phyloP scores from a whole-genome alignment of 2,329 filamentous ascomycete genomes.

The Cordyceps cicadae region DNA sequence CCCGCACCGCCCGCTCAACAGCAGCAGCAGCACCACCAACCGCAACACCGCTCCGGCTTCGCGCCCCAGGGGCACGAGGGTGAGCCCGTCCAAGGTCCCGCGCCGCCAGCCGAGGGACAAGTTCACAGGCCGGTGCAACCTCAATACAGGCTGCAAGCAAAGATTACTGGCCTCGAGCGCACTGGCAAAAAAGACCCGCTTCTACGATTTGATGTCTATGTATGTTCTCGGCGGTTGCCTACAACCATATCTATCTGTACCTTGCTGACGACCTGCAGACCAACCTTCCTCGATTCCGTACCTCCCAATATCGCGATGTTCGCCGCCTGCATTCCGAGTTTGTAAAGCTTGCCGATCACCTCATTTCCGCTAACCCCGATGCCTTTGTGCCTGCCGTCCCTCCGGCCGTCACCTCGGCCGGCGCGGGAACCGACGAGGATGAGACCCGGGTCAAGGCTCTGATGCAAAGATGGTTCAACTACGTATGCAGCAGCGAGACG shows the following conservation, averaged over 20 bases:
- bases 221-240: conserved; percentile 33
- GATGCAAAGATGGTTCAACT: conserved; percentile 92
- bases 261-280: conserved; percentile 51
- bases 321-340: conserved; percentile 94
- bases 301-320: conserved; percentile 96
- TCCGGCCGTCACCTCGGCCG: conserved; percentile 87
- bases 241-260: background rate
- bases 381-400: conserved; percentile 90
- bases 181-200: conserved; percentile 95
- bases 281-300: conserved; percentile 95
- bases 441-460: conserved; percentile 80
- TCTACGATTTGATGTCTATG: conserved; percentile 90
- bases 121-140: conserved; percentile 54
- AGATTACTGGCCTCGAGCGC: conserved; percentile 87
- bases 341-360: conserved; percentile 86
- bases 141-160: conserved; percentile 80
- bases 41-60: conserved; percentile 16
- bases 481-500: conserved; percentile 83
- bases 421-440: conserved; percentile 92
- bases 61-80: conserved; percentile 26
- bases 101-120: conserved; percentile 19
- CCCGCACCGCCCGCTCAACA: conserved; percentile 23
- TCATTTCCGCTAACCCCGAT: conserved; percentile 96
- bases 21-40: conserved; percentile 16
- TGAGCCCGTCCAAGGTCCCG: background rate